These are phyloP conservation scores for Saccharum spontaneum DNA, from an alignment of 176 grass and related monocot genomes.

Conservation along the genomic window DNA sequence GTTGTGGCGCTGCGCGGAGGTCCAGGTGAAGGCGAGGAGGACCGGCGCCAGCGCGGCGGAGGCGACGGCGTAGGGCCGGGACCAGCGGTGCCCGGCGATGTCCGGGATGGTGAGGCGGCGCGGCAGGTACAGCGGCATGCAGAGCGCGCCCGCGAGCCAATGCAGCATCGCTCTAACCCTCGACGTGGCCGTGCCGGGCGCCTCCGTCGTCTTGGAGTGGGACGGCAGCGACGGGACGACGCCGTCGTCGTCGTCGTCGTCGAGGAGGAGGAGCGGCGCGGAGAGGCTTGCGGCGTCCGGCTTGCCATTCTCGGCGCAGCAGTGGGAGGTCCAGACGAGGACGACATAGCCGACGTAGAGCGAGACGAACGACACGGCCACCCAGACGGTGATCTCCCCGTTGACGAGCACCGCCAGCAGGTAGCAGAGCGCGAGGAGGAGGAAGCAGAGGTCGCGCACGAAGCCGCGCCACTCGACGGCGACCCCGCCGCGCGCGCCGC, in stretches of 20 bases:
- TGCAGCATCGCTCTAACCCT: background rate
- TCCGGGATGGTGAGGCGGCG: constrained; percentile 85
- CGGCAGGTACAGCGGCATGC: constrained; percentile 79
- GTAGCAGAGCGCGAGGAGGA: constrained; percentile 67
- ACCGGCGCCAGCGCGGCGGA: constrained; percentile 61
- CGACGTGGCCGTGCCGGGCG: background rate
- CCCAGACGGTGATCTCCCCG: constrained; percentile 71
- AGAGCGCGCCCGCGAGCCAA: constrained; percentile 20
- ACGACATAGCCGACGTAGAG: constrained; percentile 72
- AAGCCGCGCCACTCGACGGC: constrained; percentile 63
- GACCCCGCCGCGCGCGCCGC: background rate
- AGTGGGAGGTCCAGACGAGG: constrained; percentile 71
- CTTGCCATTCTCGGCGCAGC: constrained; percentile 42
- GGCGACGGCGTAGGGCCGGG: constrained; percentile 39
- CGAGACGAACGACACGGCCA: constrained; percentile 62
- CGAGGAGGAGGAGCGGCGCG: constrained; percentile 48
- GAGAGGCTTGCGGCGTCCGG: constrained; percentile 17
- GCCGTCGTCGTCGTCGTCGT: background rate
- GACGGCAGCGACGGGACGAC: constrained; percentile 25
- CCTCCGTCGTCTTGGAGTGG: constrained; percentile 18
- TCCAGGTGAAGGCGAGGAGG: constrained; percentile 55
- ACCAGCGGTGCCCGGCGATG: constrained; percentile 66
- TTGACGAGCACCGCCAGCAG: constrained; percentile 54
- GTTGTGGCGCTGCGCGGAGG: constrained; percentile 9
- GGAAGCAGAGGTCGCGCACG: constrained; percentile 74